phyloP scores from a whole-genome alignment of 1,284 basidiomycete species.

The Entoloma clypeatum region DNA sequence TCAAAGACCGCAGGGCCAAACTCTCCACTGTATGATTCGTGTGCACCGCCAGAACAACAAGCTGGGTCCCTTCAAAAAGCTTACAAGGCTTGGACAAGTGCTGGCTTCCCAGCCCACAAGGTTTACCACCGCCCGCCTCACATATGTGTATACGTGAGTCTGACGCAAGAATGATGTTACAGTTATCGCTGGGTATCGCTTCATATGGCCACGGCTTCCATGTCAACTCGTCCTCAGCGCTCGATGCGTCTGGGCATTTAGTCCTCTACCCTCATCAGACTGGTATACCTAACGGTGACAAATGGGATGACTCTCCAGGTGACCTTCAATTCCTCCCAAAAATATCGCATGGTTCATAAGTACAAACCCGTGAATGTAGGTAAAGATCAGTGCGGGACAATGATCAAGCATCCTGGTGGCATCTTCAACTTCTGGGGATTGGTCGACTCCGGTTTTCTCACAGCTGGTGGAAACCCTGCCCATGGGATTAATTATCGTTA shows the following conservation, averaged over 20 bases:
- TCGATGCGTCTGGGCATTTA: constrained; percentile 29
- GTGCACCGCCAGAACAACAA: constrained; percentile 57
- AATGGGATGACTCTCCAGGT: constrained; percentile 45
- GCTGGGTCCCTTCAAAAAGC: constrained; percentile 78
- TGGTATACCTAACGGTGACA: constrained; percentile 50
- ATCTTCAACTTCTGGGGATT: constrained; percentile 62
- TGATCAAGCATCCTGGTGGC: constrained; percentile 38
- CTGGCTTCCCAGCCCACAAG: constrained; percentile 74
- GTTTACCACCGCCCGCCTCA: no score
- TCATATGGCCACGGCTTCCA: constrained; percentile 70
- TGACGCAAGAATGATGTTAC: no score
- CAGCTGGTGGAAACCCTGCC: constrained; percentile 46
- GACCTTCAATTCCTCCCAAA: no score
- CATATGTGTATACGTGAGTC: no score
- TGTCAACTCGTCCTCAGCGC: constrained; percentile 41
- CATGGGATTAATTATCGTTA: constrained; percentile 47
- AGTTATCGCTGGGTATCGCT: constrained; percentile 77
- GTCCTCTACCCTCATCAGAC: constrained; percentile 52
- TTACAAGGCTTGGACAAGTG: constrained; percentile 67
- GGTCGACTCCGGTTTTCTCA: constrained; percentile 51
- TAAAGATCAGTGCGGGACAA: constrained; percentile 64
- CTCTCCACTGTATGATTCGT: constrained; percentile 79
- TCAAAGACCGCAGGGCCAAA: constrained; percentile 69
- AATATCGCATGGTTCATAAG: no score
- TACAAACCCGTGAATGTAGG: no score